Percentiles rank a stretch among this genome's conserved stretches.
Evolutionary conservation across 2,329 filamentous ascomycete species (phyloP).

Genomic region (Fusarium sp.): DNA sequence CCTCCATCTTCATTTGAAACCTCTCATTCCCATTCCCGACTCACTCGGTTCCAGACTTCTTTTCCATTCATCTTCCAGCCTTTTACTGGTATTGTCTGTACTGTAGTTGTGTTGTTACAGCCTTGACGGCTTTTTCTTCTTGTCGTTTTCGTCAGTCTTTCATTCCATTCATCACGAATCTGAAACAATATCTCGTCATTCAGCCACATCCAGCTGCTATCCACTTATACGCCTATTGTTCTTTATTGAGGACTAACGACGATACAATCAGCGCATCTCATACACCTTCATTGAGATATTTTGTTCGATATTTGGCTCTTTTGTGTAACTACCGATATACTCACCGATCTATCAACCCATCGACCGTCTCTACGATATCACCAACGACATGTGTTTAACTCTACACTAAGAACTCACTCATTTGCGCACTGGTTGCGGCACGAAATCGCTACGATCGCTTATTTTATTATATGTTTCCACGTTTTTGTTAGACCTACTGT

Average conservation of each 20-base stretch:
- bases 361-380: conserved; percentile 14
- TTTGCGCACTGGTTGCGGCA: conserved; percentile 43
- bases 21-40: conserved; percentile 22
- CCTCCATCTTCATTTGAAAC: conserved; percentile 42
- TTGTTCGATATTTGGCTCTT: conserved; percentile 1
- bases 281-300: background rate
- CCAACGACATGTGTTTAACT: conserved; percentile 32
- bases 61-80: conserved; percentile 37
- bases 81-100: conserved; percentile 21
- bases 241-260: conserved; percentile 4
- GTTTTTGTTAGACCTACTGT: conserved; percentile 28
- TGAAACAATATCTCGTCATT: conserved; percentile 33
- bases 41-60: conserved; percentile 33
- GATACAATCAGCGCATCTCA: background rate
- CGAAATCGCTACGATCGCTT: conserved; percentile 31
- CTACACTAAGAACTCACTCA: conserved; percentile 22
- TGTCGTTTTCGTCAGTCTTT: conserved; percentile 40
- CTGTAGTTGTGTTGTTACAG: conserved; percentile 29
- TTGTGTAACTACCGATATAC: background rate
- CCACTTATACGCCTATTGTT: conserved; percentile 23
- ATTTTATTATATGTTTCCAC: conserved; percentile 9
- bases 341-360: background rate
- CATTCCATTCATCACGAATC: conserved; percentile 34
- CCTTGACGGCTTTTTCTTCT: conserved; percentile 15
- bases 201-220: conserved; percentile 23